phyloP scores from a whole-genome alignment of 331 rosid species.

The Pyrus hybrid region DNA sequence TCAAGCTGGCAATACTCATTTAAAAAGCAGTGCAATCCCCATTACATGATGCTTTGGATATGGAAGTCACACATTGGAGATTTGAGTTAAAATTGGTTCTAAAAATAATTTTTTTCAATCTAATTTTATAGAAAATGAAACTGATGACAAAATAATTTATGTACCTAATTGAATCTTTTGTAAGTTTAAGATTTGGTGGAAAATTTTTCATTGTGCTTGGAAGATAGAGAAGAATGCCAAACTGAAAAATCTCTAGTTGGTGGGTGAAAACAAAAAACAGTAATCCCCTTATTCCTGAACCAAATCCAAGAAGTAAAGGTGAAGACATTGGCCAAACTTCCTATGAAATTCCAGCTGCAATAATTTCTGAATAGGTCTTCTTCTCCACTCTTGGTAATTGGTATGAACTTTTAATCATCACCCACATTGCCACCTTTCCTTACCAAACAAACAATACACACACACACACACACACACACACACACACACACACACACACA shows the following conservation, averaged over 20 bases:
- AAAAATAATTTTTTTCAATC: no score
- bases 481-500: no score
- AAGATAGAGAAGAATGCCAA: no score
- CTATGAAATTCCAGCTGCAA: background rate
- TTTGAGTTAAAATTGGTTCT: background rate
- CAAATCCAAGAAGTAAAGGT: background rate
- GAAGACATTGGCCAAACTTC: background rate
- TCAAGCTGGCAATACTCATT: no score
- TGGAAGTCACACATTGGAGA: no score
- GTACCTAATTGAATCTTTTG: background rate
- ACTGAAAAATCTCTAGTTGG: background rate
- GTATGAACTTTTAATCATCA: background rate
- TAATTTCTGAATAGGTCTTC: background rate
- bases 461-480: no score
- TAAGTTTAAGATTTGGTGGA: no score
- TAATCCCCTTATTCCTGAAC: background rate
- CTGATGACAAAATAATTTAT: no score
- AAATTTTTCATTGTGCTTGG: fast-evolving
- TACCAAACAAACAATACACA: background rate
- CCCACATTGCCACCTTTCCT: background rate
- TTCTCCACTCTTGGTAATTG: background rate
- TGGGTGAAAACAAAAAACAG: background rate
- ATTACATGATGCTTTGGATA: no score
- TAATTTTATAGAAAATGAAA: no score
- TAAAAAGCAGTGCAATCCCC: no score